Evolutionary conservation across 176 grass and related monocot genomes (phyloP).

Genomic region (Thinopyrum elongatum): DNA sequence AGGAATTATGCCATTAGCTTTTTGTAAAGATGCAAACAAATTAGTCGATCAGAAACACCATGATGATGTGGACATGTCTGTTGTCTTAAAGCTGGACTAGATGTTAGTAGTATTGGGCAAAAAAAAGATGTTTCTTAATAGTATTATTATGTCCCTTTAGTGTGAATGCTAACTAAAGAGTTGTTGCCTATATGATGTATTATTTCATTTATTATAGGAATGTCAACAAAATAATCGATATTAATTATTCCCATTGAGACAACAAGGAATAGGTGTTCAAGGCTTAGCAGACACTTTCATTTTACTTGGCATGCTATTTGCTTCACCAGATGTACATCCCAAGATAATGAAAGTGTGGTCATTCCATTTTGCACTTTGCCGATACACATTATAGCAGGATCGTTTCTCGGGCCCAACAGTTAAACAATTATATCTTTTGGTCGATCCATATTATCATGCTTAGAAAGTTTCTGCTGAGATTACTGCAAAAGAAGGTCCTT

Average conservation of each 20-base stretch:
- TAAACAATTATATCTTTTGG: constrained; percentile 76
- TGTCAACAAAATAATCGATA: constrained; percentile 89
- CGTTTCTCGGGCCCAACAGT: constrained; percentile 46
- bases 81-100: too few species aligned
- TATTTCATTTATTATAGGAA: constrained; percentile 63
- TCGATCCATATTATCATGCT: constrained; percentile 64
- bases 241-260: constrained; percentile 84
- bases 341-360: not conserved
- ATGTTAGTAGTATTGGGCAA: too few species aligned
- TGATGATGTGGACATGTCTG: too few species aligned
- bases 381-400: not conserved
- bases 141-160: not conserved
- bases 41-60: too few species aligned
- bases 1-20: too few species aligned
- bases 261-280: constrained; percentile 74
- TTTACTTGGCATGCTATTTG: constrained; percentile 81
- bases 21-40: too few species aligned
- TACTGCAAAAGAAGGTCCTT: too few species aligned
- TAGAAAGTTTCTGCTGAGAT: constrained; percentile 60
- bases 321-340: constrained; percentile 55
- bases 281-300: constrained; percentile 73
- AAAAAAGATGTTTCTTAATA: too few species aligned
- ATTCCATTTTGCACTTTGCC: constrained; percentile 4
- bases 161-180: not conserved
- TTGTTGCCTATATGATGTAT: constrained; percentile 40